Conservation (phyloP, 495 filamentous ascomycete species). For the Xylaria curta region DNA sequence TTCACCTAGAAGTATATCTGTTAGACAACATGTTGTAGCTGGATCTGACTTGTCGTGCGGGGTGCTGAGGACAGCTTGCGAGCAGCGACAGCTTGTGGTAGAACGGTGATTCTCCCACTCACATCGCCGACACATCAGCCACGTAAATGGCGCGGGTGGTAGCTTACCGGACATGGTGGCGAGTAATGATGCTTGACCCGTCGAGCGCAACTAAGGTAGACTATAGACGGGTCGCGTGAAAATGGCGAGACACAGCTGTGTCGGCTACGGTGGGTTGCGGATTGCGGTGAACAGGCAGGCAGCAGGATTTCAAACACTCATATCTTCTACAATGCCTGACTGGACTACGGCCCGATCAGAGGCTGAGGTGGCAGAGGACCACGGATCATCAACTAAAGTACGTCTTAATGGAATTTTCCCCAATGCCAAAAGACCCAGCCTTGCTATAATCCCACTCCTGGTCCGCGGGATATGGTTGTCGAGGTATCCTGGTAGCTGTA, state of each 20-base stretch:
- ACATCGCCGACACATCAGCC: conserved; percentile 3
- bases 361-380: conserved; percentile 25
- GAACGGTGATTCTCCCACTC: not conserved
- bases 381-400: conserved; percentile 33
- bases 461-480: not conserved
- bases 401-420: conserved; percentile 31
- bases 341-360: conserved; percentile 24
- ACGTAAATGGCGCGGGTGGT: conserved; percentile 25
- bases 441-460: conserved; percentile 22
- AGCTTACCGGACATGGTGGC: conserved; percentile 45
- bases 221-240: conserved; percentile 30
- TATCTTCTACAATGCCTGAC: conserved; percentile 42
- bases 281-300: conserved; percentile 31
- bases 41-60: conserved; percentile 4
- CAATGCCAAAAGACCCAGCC: conserved; percentile 36
- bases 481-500: not conserved
- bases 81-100: not conserved
- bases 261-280: conserved; percentile 21
- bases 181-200: conserved; percentile 19
- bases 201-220: conserved; percentile 14
- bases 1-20: conserved; percentile 36
- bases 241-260: conserved; percentile 30
- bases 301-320: conserved; percentile 40
- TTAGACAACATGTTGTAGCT: conserved; percentile 12
- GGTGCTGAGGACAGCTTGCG: not conserved